Conservation (phyloP, 1,139 yeast species). For the Taphrina pruni region DNA sequence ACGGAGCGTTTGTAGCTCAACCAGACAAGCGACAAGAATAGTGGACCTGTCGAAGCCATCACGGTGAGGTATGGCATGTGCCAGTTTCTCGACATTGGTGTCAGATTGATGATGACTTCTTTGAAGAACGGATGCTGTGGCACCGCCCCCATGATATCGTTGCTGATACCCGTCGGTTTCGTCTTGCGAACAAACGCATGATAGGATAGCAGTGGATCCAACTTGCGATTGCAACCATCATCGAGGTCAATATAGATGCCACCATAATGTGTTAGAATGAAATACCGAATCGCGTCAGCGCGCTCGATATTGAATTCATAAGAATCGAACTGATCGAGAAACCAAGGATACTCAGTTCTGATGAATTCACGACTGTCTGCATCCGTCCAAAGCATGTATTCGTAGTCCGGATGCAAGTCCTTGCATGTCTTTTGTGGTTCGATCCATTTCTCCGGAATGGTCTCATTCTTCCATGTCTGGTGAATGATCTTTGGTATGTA, state of each 20-base stretch:
- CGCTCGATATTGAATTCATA: slow-evolving; percentile 84
- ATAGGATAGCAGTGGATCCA: slow-evolving; percentile 79
- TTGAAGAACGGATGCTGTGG: slow-evolving; percentile 86
- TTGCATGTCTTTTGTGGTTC: slow-evolving; percentile 77
- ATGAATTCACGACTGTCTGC: slow-evolving; percentile 80
- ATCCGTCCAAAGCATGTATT: slow-evolving; percentile 91
- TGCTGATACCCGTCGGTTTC: slow-evolving; percentile 86
- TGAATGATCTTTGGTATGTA: slow-evolving; percentile 88
- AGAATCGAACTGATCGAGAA: slow-evolving; percentile 73
- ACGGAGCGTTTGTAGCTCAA: slow-evolving; percentile 63
- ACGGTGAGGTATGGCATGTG: slow-evolving; percentile 85
- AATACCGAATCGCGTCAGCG: slow-evolving; percentile 92
- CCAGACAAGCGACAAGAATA: slow-evolving; percentile 84
- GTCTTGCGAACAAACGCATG: slow-evolving; percentile 91
- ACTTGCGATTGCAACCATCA: slow-evolving; percentile 73
- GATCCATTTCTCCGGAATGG: slow-evolving; percentile 81
- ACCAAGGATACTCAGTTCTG: slow-evolving; percentile 82
- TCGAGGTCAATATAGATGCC: slow-evolving; percentile 91
- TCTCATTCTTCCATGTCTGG: slow-evolving; percentile 82
- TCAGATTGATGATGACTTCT: slow-evolving; percentile 68
- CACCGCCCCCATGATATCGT: slow-evolving; percentile 89
- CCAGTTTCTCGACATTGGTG: slow-evolving; percentile 67
- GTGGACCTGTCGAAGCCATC: slow-evolving; percentile 93
- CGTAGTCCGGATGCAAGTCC: slow-evolving; percentile 82
- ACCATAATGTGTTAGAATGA: slow-evolving; percentile 80